These are phyloP conservation scores for Mentha longifolia DNA, from an alignment of 257 asterid genomes.

Conservation along the genomic window DNA sequence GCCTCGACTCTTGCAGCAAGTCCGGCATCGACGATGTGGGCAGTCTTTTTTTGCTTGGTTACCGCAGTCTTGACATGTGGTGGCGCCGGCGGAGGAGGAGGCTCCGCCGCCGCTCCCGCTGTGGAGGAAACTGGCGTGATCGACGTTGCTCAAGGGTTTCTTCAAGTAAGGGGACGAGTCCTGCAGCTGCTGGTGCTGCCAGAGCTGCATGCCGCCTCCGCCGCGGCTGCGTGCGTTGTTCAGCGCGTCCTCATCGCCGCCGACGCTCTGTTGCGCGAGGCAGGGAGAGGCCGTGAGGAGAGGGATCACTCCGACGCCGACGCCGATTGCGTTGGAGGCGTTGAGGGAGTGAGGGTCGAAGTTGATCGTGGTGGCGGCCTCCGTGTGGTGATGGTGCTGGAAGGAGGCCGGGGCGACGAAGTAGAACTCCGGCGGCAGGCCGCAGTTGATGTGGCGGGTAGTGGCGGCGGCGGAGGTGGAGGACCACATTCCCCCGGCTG, in stretches of 20 bases:
- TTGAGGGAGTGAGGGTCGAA: constrained; percentile 54
- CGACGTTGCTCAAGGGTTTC: constrained; percentile 32
- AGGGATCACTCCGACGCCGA: constrained; percentile 50
- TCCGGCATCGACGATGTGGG: constrained; percentile 56
- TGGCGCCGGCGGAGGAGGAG: constrained; percentile 35
- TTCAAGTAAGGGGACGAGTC: constrained; percentile 33
- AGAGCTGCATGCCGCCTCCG: constrained; percentile 51
- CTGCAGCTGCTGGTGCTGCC: constrained; percentile 50
- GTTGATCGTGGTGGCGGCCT: constrained; percentile 47
- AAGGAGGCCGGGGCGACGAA: constrained; percentile 73
- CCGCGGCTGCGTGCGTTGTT: constrained; percentile 29
- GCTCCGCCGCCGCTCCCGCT: constrained; percentile 27
- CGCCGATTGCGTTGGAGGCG: constrained; percentile 40
- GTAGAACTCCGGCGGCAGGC: constrained; percentile 61
- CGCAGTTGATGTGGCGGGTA: constrained; percentile 65
- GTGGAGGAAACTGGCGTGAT: constrained; percentile 32
- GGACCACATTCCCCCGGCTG: constrained; percentile 63
- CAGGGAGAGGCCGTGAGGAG: constrained; percentile 60
- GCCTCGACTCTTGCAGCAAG: constrained; percentile 72
- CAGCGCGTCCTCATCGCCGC: constrained; percentile 26
- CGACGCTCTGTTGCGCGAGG: constrained; percentile 29
- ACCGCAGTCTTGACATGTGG: constrained; percentile 72
- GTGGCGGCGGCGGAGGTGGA: constrained; percentile 36
- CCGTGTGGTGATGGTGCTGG: constrained; percentile 47
- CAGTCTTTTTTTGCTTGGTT: constrained; percentile 80